A percentile compares a stretch with the other conserved stretches of the same genome.
phyloP scores from a whole-genome alignment of 345 rosid species.

The Clarkia xantiana region DNA sequence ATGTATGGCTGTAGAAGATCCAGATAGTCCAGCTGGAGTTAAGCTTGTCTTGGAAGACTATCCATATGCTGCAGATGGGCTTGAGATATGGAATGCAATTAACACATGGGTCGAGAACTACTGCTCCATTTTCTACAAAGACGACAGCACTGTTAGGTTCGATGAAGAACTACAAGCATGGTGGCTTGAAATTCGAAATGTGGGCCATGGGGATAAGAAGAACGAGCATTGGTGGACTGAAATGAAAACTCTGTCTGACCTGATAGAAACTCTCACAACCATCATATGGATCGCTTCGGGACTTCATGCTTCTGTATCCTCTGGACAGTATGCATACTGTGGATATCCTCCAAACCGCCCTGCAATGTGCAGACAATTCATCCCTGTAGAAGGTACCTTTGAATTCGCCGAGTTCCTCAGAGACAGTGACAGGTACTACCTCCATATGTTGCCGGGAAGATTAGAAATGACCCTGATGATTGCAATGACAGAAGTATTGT shows the following conservation, averaged over 20 bases:
- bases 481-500: constrained; percentile 34
- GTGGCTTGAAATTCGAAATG: constrained; percentile 44
- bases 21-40: constrained; percentile 23
- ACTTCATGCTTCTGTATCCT: constrained; percentile 43
- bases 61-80: constrained; percentile 53
- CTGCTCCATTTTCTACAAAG: constrained; percentile 37
- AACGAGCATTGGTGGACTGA: constrained; percentile 37
- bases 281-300: constrained; percentile 53
- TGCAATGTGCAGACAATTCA: constrained; percentile 21
- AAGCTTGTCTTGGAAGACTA: constrained; percentile 36
- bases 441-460: constrained; percentile 36
- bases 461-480: constrained; percentile 23
- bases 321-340: constrained; percentile 45
- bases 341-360: constrained; percentile 48
- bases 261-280: constrained; percentile 30
- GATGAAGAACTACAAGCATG: constrained; percentile 50
- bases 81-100: constrained; percentile 43
- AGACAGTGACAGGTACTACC: constrained; percentile 31
- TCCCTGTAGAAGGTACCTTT: constrained; percentile 35
- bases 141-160: constrained; percentile 21
- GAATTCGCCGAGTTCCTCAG: constrained; percentile 20
- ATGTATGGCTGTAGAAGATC: constrained; percentile 31
- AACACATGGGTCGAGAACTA: constrained; percentile 36
- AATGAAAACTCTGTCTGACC: constrained; percentile 19
- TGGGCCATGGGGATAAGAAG: constrained; percentile 40